phyloP scores from a whole-genome alignment of 2,329 filamentous ascomycete genomes.

The Chaetoscypha palmicola region DNA sequence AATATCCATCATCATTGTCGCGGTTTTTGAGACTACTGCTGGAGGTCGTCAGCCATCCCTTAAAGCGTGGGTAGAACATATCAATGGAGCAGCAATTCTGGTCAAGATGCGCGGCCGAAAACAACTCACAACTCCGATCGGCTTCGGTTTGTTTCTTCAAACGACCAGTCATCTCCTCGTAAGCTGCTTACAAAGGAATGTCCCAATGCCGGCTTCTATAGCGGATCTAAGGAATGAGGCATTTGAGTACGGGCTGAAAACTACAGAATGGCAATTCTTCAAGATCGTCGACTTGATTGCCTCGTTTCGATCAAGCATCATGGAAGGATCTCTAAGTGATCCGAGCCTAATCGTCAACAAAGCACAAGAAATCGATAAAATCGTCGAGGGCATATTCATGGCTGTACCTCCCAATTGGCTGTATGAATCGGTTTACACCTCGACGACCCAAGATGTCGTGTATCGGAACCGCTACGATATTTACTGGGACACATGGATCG shows the following conservation, averaged over 20 bases:
- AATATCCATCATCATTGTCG: constrained; percentile 45
- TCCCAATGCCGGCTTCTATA: constrained; percentile 42
- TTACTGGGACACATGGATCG: constrained; percentile 24
- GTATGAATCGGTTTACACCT: constrained; percentile 21
- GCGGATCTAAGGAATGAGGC: constrained; percentile 39
- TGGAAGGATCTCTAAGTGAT: constrained; percentile 27
- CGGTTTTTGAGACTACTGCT: constrained; percentile 46
- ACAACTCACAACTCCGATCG: constrained; percentile 41
- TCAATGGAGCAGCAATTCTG: constrained; percentile 45
- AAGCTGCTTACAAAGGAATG: constrained; percentile 42
- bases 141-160: constrained; percentile 47
- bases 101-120: constrained; percentile 40
- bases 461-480: constrained; percentile 27
- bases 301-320: constrained; percentile 8
- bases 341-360: constrained; percentile 25
- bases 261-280: constrained; percentile 36
- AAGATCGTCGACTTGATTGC: constrained; percentile 32
- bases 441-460: constrained; percentile 19
- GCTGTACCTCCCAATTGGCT: constrained; percentile 17
- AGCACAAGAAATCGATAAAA: constrained; percentile 1
- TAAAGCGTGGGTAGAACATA: constrained; percentile 45
- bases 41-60: constrained; percentile 40
- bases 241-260: constrained; percentile 31
- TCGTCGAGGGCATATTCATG: constrained; percentile 13
- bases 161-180: constrained; percentile 44